phyloP scores from a whole-genome alignment of 306 rosid species.

The Oemleria cerasiformis region DNA sequence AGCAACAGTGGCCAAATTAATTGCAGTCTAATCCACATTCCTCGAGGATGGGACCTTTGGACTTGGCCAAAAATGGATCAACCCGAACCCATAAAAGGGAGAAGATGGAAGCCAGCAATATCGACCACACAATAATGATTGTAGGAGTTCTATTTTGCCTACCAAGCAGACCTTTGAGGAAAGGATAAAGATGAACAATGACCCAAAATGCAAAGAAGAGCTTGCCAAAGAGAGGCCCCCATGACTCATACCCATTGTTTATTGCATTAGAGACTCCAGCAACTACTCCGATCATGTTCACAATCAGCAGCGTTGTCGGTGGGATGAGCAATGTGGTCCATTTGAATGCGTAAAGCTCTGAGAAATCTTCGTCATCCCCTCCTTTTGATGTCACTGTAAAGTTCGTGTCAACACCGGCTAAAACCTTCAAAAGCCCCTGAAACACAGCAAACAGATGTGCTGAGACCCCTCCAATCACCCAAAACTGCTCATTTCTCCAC shows the following conservation, averaged over 20 bases:
- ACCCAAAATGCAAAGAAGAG: conserved; percentile 67
- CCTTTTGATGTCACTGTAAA: conserved; percentile 48
- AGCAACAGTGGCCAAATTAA: conserved; percentile 17
- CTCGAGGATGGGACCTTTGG: conserved; percentile 49
- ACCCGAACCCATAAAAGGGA: conserved; percentile 65
- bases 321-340: conserved; percentile 66
- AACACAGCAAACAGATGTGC: conserved; percentile 59
- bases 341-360: conserved; percentile 37
- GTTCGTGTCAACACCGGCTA: conserved; percentile 58
- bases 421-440: conserved; percentile 52
- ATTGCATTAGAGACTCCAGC: conserved; percentile 63
- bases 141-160: conserved; percentile 70
- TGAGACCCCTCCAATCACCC: conserved; percentile 75
- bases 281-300: conserved; percentile 59
- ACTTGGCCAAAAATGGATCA: conserved; percentile 56
- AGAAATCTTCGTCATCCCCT: conserved; percentile 21
- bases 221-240: conserved; percentile 71
- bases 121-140: conserved; percentile 71
- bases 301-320: conserved; percentile 62
- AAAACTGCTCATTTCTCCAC: conserved; percentile 85
- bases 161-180: conserved; percentile 56
- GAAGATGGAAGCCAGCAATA: conserved; percentile 64
- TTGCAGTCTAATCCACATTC: conserved; percentile 76
- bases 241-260: conserved; percentile 51
- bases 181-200: conserved; percentile 65